These are phyloP conservation scores for Aspergillus caelatus DNA, from an alignment of 2,329 filamentous ascomycete species.

Conservation along the genomic window DNA sequence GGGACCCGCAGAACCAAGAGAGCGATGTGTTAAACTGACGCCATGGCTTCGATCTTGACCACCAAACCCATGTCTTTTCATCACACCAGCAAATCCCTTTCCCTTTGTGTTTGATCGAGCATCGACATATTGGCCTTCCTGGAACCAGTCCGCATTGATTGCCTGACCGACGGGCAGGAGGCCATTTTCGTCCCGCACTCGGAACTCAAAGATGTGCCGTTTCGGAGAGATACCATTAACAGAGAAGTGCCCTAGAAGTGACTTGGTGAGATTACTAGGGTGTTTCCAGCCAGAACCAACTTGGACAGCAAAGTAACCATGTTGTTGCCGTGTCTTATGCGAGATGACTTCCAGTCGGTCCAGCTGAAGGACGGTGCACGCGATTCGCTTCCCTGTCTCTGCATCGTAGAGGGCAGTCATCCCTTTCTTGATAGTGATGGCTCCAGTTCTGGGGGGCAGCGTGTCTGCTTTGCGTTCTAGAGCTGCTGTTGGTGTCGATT, in stretches of 20 bases:
- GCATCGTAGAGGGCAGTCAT: constrained; percentile 89
- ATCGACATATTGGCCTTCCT: constrained; percentile 87
- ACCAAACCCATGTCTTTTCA: constrained; percentile 91
- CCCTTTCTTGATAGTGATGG: constrained; percentile 87
- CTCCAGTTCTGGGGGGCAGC: constrained; percentile 72
- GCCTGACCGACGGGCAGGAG: constrained; percentile 74
- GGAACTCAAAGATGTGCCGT: constrained; percentile 81
- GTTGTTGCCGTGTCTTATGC: constrained; percentile 75
- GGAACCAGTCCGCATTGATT: constrained; percentile 87
- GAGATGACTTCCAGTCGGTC: constrained; percentile 88
- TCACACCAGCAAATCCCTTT: constrained; percentile 93
- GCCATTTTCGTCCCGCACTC: constrained; percentile 72
- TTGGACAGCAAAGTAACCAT: constrained; percentile 95
- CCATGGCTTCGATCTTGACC: constrained; percentile 93
- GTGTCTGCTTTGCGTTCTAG: constrained; percentile 60
- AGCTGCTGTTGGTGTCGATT: constrained; percentile 60
- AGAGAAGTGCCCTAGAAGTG: constrained; percentile 86
- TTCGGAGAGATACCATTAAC: constrained; percentile 81
- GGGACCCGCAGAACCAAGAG: constrained; percentile 85
- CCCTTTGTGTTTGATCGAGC: constrained; percentile 77
- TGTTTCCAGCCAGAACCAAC: constrained; percentile 77
- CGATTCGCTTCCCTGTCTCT: constrained; percentile 72
- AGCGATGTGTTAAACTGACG: constrained; percentile 91
- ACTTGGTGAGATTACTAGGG: constrained; percentile 75
- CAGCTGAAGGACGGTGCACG: constrained; percentile 91